phyloP scores from a whole-genome alignment of 2,329 filamentous ascomycete genomes.

The Grosmannia clavigera region DNA sequence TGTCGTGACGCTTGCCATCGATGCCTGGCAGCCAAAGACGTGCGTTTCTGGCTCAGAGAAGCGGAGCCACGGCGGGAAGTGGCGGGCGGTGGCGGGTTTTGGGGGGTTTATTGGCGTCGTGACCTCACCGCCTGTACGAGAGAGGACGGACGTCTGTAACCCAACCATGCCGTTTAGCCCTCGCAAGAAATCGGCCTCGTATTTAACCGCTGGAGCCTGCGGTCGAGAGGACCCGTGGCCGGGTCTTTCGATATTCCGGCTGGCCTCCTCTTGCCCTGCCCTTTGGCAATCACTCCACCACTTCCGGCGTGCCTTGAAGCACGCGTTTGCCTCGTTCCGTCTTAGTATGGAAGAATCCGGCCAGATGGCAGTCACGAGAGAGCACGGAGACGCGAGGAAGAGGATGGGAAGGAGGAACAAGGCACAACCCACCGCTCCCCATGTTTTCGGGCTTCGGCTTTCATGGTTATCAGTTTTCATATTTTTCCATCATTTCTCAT shows the following conservation, averaged over 20 bases:
- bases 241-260: no score
- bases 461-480: no score
- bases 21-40: no score
- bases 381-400: no score
- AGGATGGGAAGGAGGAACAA: no score
- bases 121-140: not conserved
- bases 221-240: no score
- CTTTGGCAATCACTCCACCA: not conserved
- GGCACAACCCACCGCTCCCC: no score
- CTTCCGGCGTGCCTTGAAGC: not conserved
- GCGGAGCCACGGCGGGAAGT: not conserved
- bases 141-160: not conserved
- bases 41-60: not conserved
- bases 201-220: no score
- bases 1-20: no score
- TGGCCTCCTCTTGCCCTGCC: not conserved
- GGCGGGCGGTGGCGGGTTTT: not conserved
- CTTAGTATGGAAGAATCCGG: not conserved
- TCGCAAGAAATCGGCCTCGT: no score
- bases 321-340: not conserved
- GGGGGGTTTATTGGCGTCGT: not conserved
- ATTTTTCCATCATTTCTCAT: no score
- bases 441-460: no score
- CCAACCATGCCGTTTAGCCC: not conserved
- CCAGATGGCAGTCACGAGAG: not conserved